Evolutionary conservation across 345 rosid genomes (phyloP).

Genomic region (Noccaea bulbosa): DNA sequence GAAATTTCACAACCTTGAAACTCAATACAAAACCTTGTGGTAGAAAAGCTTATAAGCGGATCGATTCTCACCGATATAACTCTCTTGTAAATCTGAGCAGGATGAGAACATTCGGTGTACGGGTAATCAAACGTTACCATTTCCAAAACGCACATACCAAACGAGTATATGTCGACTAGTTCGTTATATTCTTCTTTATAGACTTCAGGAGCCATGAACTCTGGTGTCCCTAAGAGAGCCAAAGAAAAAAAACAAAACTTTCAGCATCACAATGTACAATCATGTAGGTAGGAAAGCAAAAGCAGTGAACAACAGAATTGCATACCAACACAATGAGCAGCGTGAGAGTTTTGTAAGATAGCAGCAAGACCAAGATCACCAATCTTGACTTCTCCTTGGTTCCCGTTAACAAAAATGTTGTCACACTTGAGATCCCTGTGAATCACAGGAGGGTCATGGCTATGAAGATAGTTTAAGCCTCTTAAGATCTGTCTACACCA

Average conservation of each 20-base stretch:
- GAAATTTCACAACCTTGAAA: background rate
- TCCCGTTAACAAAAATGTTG: conserved; percentile 90
- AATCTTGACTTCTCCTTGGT: conserved; percentile 96
- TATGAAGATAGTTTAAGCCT: conserved; percentile 84
- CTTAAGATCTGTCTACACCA: conserved; percentile 94
- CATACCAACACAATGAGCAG: conserved; percentile 95
- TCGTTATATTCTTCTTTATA: conserved; percentile 93
- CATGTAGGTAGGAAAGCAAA: background rate
- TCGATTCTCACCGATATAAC: conserved; percentile 76
- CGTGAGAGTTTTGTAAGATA: conserved; percentile 77
- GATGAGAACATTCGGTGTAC: conserved; percentile 83
- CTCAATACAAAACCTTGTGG: background rate
- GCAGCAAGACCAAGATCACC: conserved; percentile 99
- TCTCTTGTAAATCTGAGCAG: conserved; percentile 98
- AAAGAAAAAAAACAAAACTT: background rate
- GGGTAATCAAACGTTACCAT: conserved; percentile 98
- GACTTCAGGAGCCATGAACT: conserved; percentile 98
- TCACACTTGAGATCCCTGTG: conserved; percentile 98
- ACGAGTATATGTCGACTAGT: conserved; percentile 90
- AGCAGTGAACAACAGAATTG: conserved; percentile 5
- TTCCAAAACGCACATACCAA: conserved; percentile 97
- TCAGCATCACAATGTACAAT: background rate
- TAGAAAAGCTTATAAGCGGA: background rate
- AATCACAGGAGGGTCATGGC: conserved; percentile 88
- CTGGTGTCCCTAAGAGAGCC: conserved; percentile 74